A percentile compares a stretch with the other conserved stretches of the same genome.
Evolutionary conservation across 192 early-diverging fungal genomes (phyloP).

Genomic region (Coemansia sp.): DNA sequence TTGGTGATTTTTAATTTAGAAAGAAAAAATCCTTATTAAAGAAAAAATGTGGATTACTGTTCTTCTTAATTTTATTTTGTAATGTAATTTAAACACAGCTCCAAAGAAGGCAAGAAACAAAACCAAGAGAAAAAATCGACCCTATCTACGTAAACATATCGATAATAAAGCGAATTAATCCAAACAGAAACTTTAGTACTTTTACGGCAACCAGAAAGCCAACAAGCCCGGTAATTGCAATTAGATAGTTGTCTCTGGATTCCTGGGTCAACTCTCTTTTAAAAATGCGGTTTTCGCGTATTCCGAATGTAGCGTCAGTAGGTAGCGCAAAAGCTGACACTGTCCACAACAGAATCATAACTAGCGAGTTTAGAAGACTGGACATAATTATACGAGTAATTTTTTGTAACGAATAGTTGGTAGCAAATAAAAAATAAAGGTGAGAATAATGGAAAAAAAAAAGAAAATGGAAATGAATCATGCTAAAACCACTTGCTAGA

Average conservation of each 20-base stretch:
- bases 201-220: constrained; percentile 5
- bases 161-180: constrained; percentile 1
- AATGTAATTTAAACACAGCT: too few species aligned
- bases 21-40: too few species aligned
- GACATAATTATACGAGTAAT: too few species aligned
- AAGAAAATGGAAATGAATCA: not conserved
- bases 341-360: not conserved
- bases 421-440: not conserved
- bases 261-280: constrained; percentile 3
- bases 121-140: too few species aligned
- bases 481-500: too few species aligned
- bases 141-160: constrained; percentile 3
- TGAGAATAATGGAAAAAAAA: not conserved
- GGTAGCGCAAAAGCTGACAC: not conserved
- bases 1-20: too few species aligned
- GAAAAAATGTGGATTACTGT: too few species aligned
- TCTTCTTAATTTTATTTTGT: too few species aligned
- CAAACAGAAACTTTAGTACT: constrained; percentile 4
- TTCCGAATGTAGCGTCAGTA: not conserved
- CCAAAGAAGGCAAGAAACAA: too few species aligned
- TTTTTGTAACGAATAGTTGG: not conserved
- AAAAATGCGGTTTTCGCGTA: not conserved
- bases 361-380: too few species aligned
- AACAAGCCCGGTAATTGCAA: constrained; percentile 3
- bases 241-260: not conserved